Evolutionary conservation across 1,139 yeast genomes (phyloP).

Genomic region (Kodamaea derodonti): DNA sequence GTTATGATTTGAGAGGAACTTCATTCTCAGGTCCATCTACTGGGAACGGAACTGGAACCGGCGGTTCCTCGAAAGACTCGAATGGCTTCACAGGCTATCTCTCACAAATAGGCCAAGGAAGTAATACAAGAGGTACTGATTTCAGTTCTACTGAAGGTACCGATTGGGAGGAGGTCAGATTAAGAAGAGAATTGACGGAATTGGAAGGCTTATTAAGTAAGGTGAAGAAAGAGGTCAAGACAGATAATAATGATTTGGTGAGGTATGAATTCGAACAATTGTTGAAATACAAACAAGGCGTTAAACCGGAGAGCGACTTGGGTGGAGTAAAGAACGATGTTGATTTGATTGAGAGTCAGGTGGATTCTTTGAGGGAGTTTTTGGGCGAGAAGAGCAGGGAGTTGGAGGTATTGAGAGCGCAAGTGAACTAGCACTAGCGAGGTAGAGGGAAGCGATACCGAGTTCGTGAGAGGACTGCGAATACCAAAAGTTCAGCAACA

Average conservation of each 20-base stretch:
- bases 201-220: slow-evolving; percentile 60
- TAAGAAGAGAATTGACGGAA: slow-evolving; percentile 74
- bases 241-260: slow-evolving; percentile 19
- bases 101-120: slow-evolving; percentile 42
- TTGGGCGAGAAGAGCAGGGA: slow-evolving; percentile 49
- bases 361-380: slow-evolving; percentile 56
- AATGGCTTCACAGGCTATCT: slow-evolving; percentile 30
- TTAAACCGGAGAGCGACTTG: slow-evolving; percentile 23
- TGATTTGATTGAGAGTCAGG: slow-evolving; percentile 62
- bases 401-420: slow-evolving; percentile 34
- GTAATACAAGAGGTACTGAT: slow-evolving; percentile 63
- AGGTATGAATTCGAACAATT: slow-evolving; percentile 81
- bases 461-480: no score
- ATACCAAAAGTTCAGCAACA: no score
- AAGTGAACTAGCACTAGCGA: slow-evolving; percentile 2
- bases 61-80: slow-evolving; percentile 11
- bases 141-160: slow-evolving; percentile 69
- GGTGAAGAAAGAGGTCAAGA: slow-evolving; percentile 40
- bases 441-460: neutral
- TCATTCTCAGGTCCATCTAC: slow-evolving; percentile 40
- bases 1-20: slow-evolving; percentile 51
- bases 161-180: slow-evolving; percentile 84
- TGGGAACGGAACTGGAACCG: neutral
- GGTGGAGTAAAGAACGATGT: slow-evolving; percentile 52
- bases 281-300: slow-evolving; percentile 55